phyloP scores from a whole-genome alignment of 2,329 filamentous ascomycete species.

The Aspergillus hortae region DNA sequence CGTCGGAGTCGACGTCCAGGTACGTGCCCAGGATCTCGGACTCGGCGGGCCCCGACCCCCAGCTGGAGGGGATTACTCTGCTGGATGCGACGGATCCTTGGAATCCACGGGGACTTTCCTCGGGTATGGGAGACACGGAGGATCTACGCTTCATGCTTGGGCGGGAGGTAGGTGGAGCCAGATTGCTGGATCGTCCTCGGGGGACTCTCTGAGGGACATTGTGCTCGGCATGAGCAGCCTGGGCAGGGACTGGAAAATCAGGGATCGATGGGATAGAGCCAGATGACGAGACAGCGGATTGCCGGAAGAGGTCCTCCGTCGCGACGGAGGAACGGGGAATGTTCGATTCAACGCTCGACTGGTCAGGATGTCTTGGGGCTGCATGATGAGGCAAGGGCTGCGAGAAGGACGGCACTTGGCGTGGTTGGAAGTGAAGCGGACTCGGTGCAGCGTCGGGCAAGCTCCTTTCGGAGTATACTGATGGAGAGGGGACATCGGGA shows the following conservation, averaged over 20 bases:
- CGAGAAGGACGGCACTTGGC: constrained; percentile 25
- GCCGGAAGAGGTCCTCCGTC: constrained; percentile 27
- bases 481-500: constrained; percentile 36
- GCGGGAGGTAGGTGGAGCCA: constrained; percentile 26
- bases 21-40: constrained; percentile 45
- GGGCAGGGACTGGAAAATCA: constrained; percentile 21
- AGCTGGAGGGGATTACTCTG: constrained; percentile 66
- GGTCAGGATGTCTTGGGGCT: constrained; percentile 14
- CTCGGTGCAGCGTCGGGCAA: constrained; percentile 22
- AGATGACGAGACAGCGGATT: constrained; percentile 23
- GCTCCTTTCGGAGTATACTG: constrained; percentile 33
- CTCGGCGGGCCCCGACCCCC: constrained; percentile 51
- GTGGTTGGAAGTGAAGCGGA: constrained; percentile 16
- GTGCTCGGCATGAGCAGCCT: constrained; percentile 19
- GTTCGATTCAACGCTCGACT: constrained; percentile 7
- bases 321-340: constrained; percentile 22
- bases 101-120: constrained; percentile 56
- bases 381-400: constrained; percentile 21
- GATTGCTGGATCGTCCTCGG: constrained; percentile 24
- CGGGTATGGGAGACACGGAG: constrained; percentile 71
- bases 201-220: constrained; percentile 13
- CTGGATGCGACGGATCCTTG: constrained; percentile 68
- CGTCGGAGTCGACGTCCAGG: constrained; percentile 27
- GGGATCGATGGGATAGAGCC: constrained; percentile 27
- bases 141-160: constrained; percentile 58